phyloP scores from a whole-genome alignment of 2,329 filamentous ascomycete species.

The Aaosphaeria arxii region DNA sequence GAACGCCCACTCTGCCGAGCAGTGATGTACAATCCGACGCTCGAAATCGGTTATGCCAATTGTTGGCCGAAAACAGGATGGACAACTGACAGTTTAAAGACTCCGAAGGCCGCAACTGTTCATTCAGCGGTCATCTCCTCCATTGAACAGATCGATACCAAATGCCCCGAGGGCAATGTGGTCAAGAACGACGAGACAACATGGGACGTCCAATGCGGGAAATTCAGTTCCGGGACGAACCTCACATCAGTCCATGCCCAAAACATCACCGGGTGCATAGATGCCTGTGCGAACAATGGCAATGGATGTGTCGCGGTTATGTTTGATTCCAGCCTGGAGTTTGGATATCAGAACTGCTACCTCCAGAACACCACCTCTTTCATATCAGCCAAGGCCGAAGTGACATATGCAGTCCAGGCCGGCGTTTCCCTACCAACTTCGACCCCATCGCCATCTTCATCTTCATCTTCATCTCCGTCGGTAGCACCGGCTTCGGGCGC shows the following conservation, averaged over 20 bases:
- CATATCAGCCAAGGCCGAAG: constrained; percentile 11
- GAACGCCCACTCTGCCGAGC: constrained; percentile 27
- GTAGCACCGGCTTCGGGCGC: neutral
- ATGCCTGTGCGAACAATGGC: constrained; percentile 21
- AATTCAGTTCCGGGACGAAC: constrained; percentile 25
- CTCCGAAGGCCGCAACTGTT: constrained; percentile 11
- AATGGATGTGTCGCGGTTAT: constrained; percentile 22
- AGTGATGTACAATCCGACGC: constrained; percentile 24
- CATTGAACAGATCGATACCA: constrained; percentile 17
- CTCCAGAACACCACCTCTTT: constrained; percentile 28
- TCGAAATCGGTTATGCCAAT: constrained; percentile 30
- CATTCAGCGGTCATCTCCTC: constrained; percentile 25
- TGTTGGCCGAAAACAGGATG: constrained; percentile 28
- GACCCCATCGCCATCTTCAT: neutral
- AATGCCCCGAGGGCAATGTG: constrained; percentile 15
- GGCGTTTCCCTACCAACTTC: neutral
- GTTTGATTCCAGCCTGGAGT: constrained; percentile 20
- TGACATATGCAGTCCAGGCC: constrained; percentile 20
- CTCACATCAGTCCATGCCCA: constrained; percentile 23
- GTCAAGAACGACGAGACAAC: constrained; percentile 6
- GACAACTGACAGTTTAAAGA: constrained; percentile 2
- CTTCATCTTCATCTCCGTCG: neutral
- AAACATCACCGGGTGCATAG: constrained; percentile 28
- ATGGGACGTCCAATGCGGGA: constrained; percentile 24
- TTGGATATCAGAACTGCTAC: constrained; percentile 31